Evolutionary conservation across 129 eudicot genomes (phyloP).

Genomic region (Kitagawia praeruptora): DNA sequence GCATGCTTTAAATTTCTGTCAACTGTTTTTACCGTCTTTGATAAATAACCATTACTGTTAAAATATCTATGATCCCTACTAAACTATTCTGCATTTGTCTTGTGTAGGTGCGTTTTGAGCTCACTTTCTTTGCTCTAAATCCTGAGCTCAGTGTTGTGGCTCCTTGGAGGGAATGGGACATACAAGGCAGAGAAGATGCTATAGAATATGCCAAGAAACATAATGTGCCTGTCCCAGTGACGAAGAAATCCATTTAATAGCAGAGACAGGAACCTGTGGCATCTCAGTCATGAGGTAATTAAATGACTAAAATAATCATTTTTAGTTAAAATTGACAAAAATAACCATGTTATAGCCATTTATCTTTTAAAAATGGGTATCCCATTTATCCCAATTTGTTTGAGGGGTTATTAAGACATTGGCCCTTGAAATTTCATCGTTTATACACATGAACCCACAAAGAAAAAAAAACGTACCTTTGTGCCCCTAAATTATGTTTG

Average conservation of each 20-base stretch:
- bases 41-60: too few species aligned
- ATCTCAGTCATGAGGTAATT: constrained; percentile 92
- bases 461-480: too few species aligned
- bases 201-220: constrained; percentile 93
- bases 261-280: constrained; percentile 98
- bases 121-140: constrained; percentile 86
- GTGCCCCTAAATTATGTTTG: too few species aligned
- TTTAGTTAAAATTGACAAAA: too few species aligned
- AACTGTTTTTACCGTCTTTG: neutral
- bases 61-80: neutral
- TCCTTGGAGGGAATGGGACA: constrained; percentile 99
- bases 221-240: constrained; percentile 86
- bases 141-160: constrained; percentile 97
- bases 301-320: too few species aligned
- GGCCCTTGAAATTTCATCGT: too few species aligned
- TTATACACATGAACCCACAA: too few species aligned
- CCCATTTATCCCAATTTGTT: too few species aligned
- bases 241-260: constrained; percentile 93
- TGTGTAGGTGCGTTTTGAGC: constrained; percentile 90
- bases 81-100: neutral
- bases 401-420: too few species aligned
- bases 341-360: too few species aligned
- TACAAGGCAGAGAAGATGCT: constrained; percentile 93
- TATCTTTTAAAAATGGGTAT: too few species aligned
- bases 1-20: constrained; percentile 21